phyloP scores from a whole-genome alignment of 768 basidiomycete species.

The Porphyrellus cyaneotinctus region DNA sequence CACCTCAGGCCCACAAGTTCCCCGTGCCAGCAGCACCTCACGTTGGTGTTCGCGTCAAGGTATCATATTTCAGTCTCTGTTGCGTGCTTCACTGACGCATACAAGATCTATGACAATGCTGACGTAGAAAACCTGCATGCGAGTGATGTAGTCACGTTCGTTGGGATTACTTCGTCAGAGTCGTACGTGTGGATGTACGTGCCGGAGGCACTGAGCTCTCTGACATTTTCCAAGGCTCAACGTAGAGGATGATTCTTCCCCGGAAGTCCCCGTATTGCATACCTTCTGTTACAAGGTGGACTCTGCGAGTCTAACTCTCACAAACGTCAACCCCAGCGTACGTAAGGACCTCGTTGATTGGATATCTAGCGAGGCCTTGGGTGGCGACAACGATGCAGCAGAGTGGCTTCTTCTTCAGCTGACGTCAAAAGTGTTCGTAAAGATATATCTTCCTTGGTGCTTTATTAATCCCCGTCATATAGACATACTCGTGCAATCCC shows the following conservation, averaged over 20 bases:
- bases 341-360: constrained; percentile 61
- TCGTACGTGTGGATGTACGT: constrained; percentile 42
- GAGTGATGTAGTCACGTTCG: constrained; percentile 62
- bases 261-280: constrained; percentile 61
- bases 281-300: constrained; percentile 45
- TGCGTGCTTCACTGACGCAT: constrained; percentile 1
- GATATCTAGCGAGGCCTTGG: constrained; percentile 69
- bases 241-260: constrained; percentile 35
- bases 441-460: neutral
- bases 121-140: constrained; percentile 46
- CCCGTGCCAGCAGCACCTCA: constrained; percentile 52
- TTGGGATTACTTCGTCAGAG: constrained; percentile 70
- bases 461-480: constrained; percentile 26
- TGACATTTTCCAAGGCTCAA: constrained; percentile 34
- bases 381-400: constrained; percentile 63
- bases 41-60: constrained; percentile 73
- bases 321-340: constrained; percentile 20
- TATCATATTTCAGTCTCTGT: constrained; percentile 18
- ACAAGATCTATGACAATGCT: constrained; percentile 56
- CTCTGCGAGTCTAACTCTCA: neutral
- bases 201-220: neutral
- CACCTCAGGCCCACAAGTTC: constrained; percentile 54
- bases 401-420: constrained; percentile 68
- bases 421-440: constrained; percentile 60
- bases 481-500: constrained; percentile 68